These are phyloP conservation scores for Cyclocybe cylindracea DNA, from an alignment of 768 basidiomycete species.

Conservation along the genomic window DNA sequence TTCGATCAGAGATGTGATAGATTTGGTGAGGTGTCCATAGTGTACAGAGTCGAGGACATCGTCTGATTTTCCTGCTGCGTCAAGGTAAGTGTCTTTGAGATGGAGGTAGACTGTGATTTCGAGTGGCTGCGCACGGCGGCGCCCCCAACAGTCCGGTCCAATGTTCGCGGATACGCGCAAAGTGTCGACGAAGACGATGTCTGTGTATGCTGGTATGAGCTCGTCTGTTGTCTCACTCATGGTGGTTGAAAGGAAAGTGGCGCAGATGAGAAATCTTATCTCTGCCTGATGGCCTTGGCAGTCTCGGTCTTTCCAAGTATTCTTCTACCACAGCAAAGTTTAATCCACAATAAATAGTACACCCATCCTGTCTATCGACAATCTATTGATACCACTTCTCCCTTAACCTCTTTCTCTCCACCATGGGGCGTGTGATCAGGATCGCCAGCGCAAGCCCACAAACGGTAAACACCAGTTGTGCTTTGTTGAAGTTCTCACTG, in stretches of 20 bases:
- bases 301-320: too few relatives aligned
- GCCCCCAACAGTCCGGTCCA: conserved; percentile 55
- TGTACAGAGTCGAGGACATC: conserved; percentile 59
- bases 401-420: conserved; percentile 61
- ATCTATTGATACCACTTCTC: conserved; percentile 71
- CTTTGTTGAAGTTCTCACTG: conserved; percentile 91
- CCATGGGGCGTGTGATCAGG: conserved; percentile 80
- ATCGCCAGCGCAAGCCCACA: conserved; percentile 73
- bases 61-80: conserved; percentile 46
- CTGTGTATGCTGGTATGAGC: conserved; percentile 18
- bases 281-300: too few relatives aligned
- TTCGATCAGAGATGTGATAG: conserved; percentile 34
- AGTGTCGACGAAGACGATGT: conserved; percentile 46
- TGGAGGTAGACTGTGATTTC: conserved; percentile 51
- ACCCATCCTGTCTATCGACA: not conserved
- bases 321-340: too few relatives aligned
- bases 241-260: too few relatives aligned
- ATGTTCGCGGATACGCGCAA: conserved; percentile 42
- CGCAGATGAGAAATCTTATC: too few relatives aligned
- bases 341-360: not conserved
- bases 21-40: conserved; percentile 64
- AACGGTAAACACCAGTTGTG: conserved; percentile 84
- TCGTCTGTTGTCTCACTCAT: too few relatives aligned
- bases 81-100: conserved; percentile 41
- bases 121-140: conserved; percentile 49